Percentiles rank a stretch among this genome's conserved stretches.
These are phyloP conservation scores for Calonectria pseudoreteaudii DNA, from an alignment of 2,329 filamentous ascomycete species.

Conservation along the genomic window DNA sequence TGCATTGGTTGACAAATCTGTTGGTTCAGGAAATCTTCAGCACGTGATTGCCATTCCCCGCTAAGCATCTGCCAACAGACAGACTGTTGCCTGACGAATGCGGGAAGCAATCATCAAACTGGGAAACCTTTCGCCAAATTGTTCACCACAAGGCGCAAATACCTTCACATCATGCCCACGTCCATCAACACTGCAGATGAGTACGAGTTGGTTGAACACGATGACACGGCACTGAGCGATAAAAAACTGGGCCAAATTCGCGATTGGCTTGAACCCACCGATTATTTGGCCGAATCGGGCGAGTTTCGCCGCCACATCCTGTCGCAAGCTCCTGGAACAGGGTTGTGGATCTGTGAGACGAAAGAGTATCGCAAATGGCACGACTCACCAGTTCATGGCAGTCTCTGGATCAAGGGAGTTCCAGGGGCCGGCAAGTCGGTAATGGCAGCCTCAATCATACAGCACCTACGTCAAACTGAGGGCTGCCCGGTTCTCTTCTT, in stretches of 20 bases:
- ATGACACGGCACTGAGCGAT: constrained; percentile 27
- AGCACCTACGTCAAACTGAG: constrained; percentile 33
- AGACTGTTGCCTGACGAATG: too few species aligned
- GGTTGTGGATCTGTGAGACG: constrained; percentile 41
- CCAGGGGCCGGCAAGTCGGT: constrained; percentile 43
- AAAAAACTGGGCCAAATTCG: constrained; percentile 30
- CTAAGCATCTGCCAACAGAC: too few species aligned
- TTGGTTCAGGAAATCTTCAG: too few species aligned
- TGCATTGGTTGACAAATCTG: too few species aligned
- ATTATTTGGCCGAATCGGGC: constrained; percentile 41
- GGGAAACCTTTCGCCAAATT: too few species aligned
- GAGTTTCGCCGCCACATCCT: constrained; percentile 41
- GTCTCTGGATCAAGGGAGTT: constrained; percentile 43
- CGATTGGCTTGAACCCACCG: constrained; percentile 45
- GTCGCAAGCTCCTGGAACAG: constrained; percentile 41
- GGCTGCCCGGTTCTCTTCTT: constrained; percentile 36
- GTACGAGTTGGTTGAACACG: constrained; percentile 33
- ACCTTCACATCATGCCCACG: constrained; percentile 22
- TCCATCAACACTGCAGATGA: constrained; percentile 34
- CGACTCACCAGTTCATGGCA: constrained; percentile 36
- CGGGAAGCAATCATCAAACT: too few species aligned
- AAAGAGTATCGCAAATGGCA: constrained; percentile 38
- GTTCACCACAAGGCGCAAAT: too few species aligned
- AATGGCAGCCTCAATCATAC: constrained; percentile 37
- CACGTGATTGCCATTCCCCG: too few species aligned